phyloP scores from a whole-genome alignment of 495 filamentous ascomycete species.

The Penicillium ucsense region DNA sequence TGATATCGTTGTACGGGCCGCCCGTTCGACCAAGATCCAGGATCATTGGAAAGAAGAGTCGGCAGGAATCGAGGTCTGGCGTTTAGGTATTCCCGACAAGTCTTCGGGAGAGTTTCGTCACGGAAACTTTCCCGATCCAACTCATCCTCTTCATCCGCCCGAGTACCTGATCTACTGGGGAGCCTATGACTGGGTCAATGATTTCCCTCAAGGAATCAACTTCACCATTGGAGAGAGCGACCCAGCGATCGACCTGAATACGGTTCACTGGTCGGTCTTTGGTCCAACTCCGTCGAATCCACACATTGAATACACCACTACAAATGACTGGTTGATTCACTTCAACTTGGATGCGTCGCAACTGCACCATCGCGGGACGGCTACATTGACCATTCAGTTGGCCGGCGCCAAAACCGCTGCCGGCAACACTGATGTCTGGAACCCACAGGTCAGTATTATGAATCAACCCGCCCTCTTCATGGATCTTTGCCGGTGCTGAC shows the following conservation, averaged over 20 bases:
- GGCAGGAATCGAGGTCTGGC: constrained; percentile 44
- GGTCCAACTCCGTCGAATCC: constrained; percentile 34
- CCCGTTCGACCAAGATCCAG: constrained; percentile 18
- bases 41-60: constrained; percentile 39
- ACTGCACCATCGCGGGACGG: constrained; percentile 14
- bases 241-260: constrained; percentile 37
- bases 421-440: constrained; percentile 46
- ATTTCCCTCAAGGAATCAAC: constrained; percentile 43
- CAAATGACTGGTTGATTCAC: constrained; percentile 44
- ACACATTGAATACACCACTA: constrained; percentile 25
- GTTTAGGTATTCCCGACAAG: constrained; percentile 46
- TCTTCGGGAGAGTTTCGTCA: constrained; percentile 45
- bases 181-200: constrained; percentile 41
- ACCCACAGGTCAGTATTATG: constrained; percentile 1
- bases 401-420: constrained; percentile 47
- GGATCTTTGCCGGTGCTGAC: background rate
- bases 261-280: constrained; percentile 47
- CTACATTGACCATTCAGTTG: constrained; percentile 47
- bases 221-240: constrained; percentile 42
- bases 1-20: constrained; percentile 25
- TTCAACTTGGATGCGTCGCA: constrained; percentile 31
- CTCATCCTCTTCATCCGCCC: constrained; percentile 36
- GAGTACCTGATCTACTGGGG: constrained; percentile 49
- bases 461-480: background rate
- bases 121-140: constrained; percentile 31